A percentile compares a stretch with the other conserved stretches of the same genome.
Evolutionary conservation across 2,329 filamentous ascomycete species (phyloP).

Genomic region (Phoma herbarum): DNA sequence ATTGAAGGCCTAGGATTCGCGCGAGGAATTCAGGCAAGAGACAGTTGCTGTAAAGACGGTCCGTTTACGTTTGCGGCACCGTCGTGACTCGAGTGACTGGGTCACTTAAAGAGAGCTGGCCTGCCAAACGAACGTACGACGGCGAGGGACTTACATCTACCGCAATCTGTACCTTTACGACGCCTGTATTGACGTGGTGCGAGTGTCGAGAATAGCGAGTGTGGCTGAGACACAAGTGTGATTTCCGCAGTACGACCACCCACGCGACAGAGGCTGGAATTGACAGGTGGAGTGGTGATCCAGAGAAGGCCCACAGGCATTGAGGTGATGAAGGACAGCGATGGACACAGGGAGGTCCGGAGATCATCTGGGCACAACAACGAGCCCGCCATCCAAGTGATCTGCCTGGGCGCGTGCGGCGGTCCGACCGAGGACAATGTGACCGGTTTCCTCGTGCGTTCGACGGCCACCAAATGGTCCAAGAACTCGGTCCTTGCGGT

Average conservation of each 20-base stretch:
- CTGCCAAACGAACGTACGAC: neutral
- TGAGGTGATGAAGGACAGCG: conserved; percentile 54
- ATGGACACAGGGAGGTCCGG: conserved; percentile 49
- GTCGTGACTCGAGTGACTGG: neutral
- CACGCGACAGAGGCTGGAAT: neutral
- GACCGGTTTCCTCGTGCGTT: conserved; percentile 88
- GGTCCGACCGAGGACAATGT: conserved; percentile 90
- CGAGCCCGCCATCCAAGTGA: conserved; percentile 58
- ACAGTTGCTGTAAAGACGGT: conserved; percentile 1
- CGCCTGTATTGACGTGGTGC: neutral
- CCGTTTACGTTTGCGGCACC: neutral
- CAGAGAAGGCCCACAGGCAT: neutral
- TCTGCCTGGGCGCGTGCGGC: conserved; percentile 79
- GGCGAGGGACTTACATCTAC: neutral
- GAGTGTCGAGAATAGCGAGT: neutral
- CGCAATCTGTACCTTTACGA: neutral
- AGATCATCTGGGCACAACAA: conserved; percentile 46
- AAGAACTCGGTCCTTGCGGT: conserved; percentile 88
- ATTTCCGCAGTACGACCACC: neutral
- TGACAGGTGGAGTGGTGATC: neutral
- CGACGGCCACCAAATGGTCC: conserved; percentile 78
- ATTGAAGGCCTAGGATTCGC: neutral
- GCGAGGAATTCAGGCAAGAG: neutral
- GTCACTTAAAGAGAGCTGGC: neutral
- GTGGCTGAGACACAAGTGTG: neutral